Evolutionary conservation across 306 rosid species (phyloP).

Genomic region (Gynostemma pentaphyllum): DNA sequence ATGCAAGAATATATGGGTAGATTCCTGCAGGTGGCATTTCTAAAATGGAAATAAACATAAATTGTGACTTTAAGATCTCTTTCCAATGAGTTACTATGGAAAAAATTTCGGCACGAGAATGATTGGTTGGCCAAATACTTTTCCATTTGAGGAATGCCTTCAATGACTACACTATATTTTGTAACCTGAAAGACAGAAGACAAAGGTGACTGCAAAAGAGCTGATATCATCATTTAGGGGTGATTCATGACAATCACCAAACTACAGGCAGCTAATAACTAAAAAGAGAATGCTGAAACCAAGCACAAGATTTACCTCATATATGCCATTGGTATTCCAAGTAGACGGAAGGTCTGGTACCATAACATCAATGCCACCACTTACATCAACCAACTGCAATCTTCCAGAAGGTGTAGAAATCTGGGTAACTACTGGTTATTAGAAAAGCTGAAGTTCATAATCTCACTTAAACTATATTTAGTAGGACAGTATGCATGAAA

Average conservation of each 20-base stretch:
- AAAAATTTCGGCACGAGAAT: slow-evolving; percentile 54
- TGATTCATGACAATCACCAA: not conserved
- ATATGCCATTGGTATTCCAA: slow-evolving; percentile 40
- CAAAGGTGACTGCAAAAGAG: slow-evolving; percentile 14
- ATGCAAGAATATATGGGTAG: slow-evolving; percentile 24
- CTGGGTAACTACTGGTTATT: slow-evolving; percentile 31
- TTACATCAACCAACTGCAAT: slow-evolving; percentile 78
- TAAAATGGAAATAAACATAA: slow-evolving; percentile 42
- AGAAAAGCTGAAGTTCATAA: not conserved
- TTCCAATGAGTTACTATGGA: slow-evolving; percentile 27
- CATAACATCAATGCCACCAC: slow-evolving; percentile 68
- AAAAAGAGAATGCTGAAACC: not conserved
- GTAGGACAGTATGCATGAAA: not conserved
- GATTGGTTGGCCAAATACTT: slow-evolving; percentile 26
- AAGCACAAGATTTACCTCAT: slow-evolving; percentile 41
- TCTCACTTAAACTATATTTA: not conserved
- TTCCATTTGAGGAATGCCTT: slow-evolving; percentile 29
- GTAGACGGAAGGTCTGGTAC: slow-evolving; percentile 78
- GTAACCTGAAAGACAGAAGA: slow-evolving; percentile 42
- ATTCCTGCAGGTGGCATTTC: slow-evolving; percentile 40
- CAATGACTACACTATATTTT: slow-evolving; percentile 51
- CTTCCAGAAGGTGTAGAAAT: slow-evolving; percentile 46
- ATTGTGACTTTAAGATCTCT: slow-evolving; percentile 25
- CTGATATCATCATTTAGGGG: not conserved
- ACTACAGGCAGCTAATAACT: not conserved